Base-by-base conservation (phyloP, 2,329 filamentous ascomycete species). In the Cladosporium sp. region DNA sequence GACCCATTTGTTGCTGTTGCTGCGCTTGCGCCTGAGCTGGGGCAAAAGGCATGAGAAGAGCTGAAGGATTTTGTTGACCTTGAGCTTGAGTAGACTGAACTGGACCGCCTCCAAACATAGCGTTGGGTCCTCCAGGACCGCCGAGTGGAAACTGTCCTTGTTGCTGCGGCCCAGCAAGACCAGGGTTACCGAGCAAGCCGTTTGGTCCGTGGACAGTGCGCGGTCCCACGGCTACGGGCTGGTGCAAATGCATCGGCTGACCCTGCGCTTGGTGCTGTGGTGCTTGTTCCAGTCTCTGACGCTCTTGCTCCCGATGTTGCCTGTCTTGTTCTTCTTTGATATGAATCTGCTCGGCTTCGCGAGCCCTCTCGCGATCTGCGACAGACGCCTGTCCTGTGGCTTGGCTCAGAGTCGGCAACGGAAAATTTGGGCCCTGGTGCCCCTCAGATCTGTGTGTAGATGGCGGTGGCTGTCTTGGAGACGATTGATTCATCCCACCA, bases 171-270 rank as follows among this genome's bases (percentile, higher is more conserved):
- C 65, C 69, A 64, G 53, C 71, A 69, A 69, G 79, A 72, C 57
- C 80, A 71, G 59, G 77, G 81, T 73, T 72, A 12, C 70, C 70
- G 33, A 97, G 80, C 30, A 97, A 78, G 7, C 92, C 92, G 58
- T 93, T 92, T 1, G 92, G 92, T 39, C 90, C 94, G 66, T 95
- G 92, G 50, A 96, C 94, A 46, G 88, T 89, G 76, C 69, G 91
- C 77, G 64, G 90, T 83, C 72, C 72, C 2, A 77, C 72, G 55
- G 92, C 92, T 52, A 96, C 90, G 4, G 92, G 92, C 68, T 97
- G 92, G 69, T 97, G 92, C 60, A 97, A 85, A 49, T 91, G 89
- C 49, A 95, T 88, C 2, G 91, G 62, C 22, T 61, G 89, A 51
- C 86, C 88, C 64, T 88, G 91, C 70, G 86, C 93, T 68, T 96